These are phyloP conservation scores for Fraxinus floribunda DNA, from an alignment of 305 asterid genomes.

Conservation along the genomic window DNA sequence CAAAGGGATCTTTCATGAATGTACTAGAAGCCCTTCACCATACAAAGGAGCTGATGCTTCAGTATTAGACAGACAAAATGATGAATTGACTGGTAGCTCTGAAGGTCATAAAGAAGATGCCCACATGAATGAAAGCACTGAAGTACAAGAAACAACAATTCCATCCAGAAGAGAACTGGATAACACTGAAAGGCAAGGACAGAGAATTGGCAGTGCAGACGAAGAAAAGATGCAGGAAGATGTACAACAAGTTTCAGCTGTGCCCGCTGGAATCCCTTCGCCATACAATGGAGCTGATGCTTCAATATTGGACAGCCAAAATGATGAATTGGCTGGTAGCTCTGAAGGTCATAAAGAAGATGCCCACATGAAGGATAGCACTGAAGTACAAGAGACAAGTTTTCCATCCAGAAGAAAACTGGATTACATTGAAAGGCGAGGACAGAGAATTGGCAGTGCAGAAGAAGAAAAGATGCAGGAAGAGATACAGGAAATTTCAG, in stretches of 20 bases:
- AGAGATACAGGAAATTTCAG: constrained; percentile 29
- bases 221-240: constrained; percentile 32
- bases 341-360: background rate
- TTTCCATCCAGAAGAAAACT: constrained; percentile 1
- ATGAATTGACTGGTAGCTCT: constrained; percentile 7
- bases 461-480: constrained; percentile 34
- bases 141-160: constrained; percentile 18
- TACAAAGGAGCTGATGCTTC: constrained; percentile 14
- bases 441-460: constrained; percentile 10
- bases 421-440: constrained; percentile 2
- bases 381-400: constrained; percentile 20
- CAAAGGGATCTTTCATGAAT: constrained; percentile 14
- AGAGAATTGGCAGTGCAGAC: constrained; percentile 20
- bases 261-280: constrained; percentile 4
- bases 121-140: constrained; percentile 18
- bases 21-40: constrained; percentile 9
- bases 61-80: background rate
- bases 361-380: constrained; percentile 20
- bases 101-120: background rate
- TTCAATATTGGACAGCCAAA: constrained; percentile 4
- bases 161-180: constrained; percentile 8
- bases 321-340: constrained; percentile 1
- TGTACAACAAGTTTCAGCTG: constrained; percentile 28
- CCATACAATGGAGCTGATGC: constrained; percentile 18
- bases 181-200: constrained; percentile 3